These are phyloP conservation scores for Mallotus nudiflorus DNA, from an alignment of 345 rosid genomes.

Conservation along the genomic window DNA sequence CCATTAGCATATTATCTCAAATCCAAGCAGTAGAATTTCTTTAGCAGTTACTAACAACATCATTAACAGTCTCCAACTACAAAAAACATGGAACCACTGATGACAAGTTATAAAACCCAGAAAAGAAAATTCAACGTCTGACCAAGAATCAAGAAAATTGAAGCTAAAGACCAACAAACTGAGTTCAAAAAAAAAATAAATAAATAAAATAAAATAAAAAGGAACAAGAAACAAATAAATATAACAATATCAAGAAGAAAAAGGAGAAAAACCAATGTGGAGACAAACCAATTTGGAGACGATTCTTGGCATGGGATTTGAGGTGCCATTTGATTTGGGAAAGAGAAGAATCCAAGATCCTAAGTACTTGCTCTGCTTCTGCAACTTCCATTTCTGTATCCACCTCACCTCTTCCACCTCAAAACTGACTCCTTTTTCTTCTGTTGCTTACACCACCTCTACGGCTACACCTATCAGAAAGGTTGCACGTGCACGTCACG, in stretches of 20 bases:
- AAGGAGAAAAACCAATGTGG: neutral
- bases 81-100: too few relatives aligned
- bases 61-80: too few relatives aligned
- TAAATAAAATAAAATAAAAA: neutral
- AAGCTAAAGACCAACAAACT: neutral
- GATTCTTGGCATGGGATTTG: slow-evolving; percentile 56
- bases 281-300: slow-evolving; percentile 76
- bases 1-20: too few relatives aligned
- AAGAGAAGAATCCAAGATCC: slow-evolving; percentile 52
- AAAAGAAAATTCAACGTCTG: neutral
- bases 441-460: neutral
- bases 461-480: too few relatives aligned
- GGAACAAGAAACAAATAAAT: neutral
- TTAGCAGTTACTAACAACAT: neutral
- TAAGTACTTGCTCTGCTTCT: slow-evolving; percentile 41
- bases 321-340: slow-evolving; percentile 72
- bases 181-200: neutral
- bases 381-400: neutral
- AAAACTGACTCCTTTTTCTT: too few relatives aligned
- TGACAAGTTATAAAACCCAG: neutral
- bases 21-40: neutral
- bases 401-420: neutral
- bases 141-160: neutral
- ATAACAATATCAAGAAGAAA: neutral
- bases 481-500: slow-evolving; percentile 10